Evolutionary conservation across 352 stramenopile species (phyloP).

Genomic region (Phytophthora cactorum): DNA sequence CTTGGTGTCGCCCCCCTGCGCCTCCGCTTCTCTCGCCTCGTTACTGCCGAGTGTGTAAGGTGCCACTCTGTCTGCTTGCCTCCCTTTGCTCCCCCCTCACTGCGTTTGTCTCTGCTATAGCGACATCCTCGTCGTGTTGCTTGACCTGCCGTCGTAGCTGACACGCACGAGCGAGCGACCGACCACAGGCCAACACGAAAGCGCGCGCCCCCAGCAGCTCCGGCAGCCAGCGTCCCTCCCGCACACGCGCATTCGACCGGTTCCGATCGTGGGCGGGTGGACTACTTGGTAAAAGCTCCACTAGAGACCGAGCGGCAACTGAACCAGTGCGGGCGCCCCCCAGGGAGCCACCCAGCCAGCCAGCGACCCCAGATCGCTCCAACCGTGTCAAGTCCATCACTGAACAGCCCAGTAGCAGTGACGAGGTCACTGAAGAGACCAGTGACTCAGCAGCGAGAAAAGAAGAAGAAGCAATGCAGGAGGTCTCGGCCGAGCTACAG

Average conservation of each 20-base stretch:
- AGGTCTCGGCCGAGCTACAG: constrained; percentile 74
- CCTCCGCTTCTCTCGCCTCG: constrained; percentile 8
- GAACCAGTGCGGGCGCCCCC: constrained; percentile 17
- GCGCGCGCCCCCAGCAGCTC: constrained; percentile 10
- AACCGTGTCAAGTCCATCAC: constrained; percentile 16
- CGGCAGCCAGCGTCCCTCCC: constrained; percentile 29
- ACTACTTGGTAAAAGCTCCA: constrained; percentile 21
- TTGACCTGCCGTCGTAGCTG: constrained; percentile 17
- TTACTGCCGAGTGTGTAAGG: constrained; percentile 20
- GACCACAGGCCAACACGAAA: constrained; percentile 35
- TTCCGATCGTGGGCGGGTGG: constrained; percentile 38
- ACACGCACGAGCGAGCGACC: constrained; percentile 11
- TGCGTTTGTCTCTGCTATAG: constrained; percentile 6
- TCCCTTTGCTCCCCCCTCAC: constrained; percentile 7
- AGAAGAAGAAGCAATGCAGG: constrained; percentile 42
- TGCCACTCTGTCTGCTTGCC: constrained; percentile 6
- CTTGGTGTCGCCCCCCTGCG: not conserved
- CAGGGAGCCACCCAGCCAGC: constrained; percentile 6
- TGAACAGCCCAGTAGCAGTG: constrained; percentile 5
- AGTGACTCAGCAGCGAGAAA: constrained; percentile 16
- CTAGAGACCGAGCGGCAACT: constrained; percentile 30
- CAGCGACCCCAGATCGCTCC: constrained; percentile 8
- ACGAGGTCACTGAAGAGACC: not conserved
- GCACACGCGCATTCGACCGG: constrained; percentile 36
- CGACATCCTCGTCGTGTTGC: constrained; percentile 7